Conservation (phyloP, 1,139 yeast species). For the Pichia sp. region DNA sequence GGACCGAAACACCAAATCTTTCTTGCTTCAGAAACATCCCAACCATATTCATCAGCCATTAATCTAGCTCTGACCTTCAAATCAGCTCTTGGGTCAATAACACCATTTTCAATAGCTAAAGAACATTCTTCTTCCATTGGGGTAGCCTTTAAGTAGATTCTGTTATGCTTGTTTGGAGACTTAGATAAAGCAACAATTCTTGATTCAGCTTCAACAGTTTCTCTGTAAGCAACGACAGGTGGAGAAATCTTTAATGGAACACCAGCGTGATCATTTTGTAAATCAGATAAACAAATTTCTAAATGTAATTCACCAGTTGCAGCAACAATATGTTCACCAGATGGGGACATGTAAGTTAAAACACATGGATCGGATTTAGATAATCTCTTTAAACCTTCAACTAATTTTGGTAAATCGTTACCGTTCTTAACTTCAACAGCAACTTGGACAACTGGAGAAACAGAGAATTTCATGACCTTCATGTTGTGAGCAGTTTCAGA, state of each 20-base stretch:
- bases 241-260: slow-evolving; percentile 96
- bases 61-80: slow-evolving; percentile 99
- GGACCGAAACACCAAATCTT: slow-evolving; percentile 99
- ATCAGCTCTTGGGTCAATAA: slow-evolving; percentile 93
- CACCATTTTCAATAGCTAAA: slow-evolving; percentile 88
- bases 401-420: slow-evolving; percentile 98
- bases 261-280: slow-evolving; percentile 99
- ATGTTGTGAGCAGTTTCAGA: slow-evolving; percentile 96
- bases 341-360: slow-evolving; percentile 74
- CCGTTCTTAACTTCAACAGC: slow-evolving; percentile 99
- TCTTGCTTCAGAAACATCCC: slow-evolving; percentile 99
- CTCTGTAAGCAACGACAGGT: slow-evolving; percentile 98
- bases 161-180: slow-evolving; percentile 99
- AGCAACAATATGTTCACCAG: slow-evolving; percentile 99
- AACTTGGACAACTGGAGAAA: slow-evolving; percentile 98
- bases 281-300: slow-evolving; percentile 95
- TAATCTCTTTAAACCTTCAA: slow-evolving; percentile 99
- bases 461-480: slow-evolving; percentile 99
- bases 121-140: slow-evolving; percentile 94
- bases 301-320: slow-evolving; percentile 99
- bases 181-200: slow-evolving; percentile 95
- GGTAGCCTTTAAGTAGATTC: slow-evolving; percentile 96
- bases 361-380: slow-evolving; percentile 99
- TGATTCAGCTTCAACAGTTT: slow-evolving; percentile 91
- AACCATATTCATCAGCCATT: slow-evolving; percentile 97